A percentile compares a stretch with the other conserved stretches of the same genome.
Conservation (phyloP, 1,284 basidiomycete genomes). For the Boletus mariae region DNA sequence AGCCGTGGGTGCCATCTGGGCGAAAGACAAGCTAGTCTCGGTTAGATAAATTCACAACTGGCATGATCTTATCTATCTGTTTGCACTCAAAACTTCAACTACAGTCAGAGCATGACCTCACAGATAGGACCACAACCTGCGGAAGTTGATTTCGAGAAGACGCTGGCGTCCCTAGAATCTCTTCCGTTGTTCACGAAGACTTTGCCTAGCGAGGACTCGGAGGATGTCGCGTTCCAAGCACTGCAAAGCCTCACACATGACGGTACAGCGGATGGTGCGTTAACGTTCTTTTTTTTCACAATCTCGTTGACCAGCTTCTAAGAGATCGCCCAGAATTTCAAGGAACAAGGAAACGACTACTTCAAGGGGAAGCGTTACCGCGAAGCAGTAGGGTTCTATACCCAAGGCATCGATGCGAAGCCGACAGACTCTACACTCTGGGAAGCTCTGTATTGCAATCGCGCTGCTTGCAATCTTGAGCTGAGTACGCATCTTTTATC, state of each 20-base stretch:
- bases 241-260: slow-evolving; percentile 86
- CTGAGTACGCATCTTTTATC: slow-evolving; percentile 48
- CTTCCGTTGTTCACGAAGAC: slow-evolving; percentile 92
- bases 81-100: neutral
- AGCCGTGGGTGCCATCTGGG: slow-evolving; percentile 23
- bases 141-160: slow-evolving; percentile 40
- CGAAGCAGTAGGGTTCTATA: slow-evolving; percentile 89
- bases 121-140: slow-evolving; percentile 36
- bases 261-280: slow-evolving; percentile 89
- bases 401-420: slow-evolving; percentile 82
- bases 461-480: slow-evolving; percentile 91
- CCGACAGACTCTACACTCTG: slow-evolving; percentile 61
- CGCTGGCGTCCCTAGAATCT: slow-evolving; percentile 51
- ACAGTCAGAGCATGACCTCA: slow-evolving; percentile 13
- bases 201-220: slow-evolving; percentile 65
- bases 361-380: slow-evolving; percentile 83
- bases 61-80: slow-evolving; percentile 17
- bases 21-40: neutral
- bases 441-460: slow-evolving; percentile 80
- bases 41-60: slow-evolving; percentile 7
- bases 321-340: slow-evolving; percentile 93
- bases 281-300: neutral
- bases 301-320: slow-evolving; percentile 6
- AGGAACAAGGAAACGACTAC: slow-evolving; percentile 93
- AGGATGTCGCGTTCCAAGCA: slow-evolving; percentile 73